Evolutionary conservation across 768 basidiomycete species (phyloP), one percentile per base, ranked within the genome.

Genomic region (Psilocybe cubensis): DNA sequence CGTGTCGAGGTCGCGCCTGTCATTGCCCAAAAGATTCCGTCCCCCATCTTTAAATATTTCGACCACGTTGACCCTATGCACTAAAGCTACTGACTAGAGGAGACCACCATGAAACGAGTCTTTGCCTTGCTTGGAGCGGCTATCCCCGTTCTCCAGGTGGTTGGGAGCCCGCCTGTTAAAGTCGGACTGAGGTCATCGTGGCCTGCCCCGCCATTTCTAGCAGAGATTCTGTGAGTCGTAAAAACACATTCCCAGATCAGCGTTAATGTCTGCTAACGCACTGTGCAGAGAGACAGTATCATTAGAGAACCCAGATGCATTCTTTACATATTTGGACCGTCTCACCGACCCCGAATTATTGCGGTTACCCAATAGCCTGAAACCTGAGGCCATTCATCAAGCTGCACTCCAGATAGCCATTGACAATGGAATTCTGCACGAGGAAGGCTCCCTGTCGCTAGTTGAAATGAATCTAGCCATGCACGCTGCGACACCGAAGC

Each of bases 381-480:
- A 79, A 11, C 76, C 82, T 1, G 77, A 86, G 57, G 81, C 82
- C 1, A 73, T 81, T 11, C 81, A 92, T 57, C 72, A 83, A 42
- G 71, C 77, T 49, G 81, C 83, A 0, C 68, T 93, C 10, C 71
- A 86, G 51, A 68, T 83, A 12, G 80, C 84, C 0, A 68, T 79
- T 12, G 59, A 77, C 1, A 71, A 76, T 41, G 82, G 82, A 0
- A 73, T 82, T 33, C 69, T 91, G 3, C 70, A 76, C 1, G 78
- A 80, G 23, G 74, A 80, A 0, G 83, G 81, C 3, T 72, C 81
- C 0, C 64, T 85, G 12, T 80, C 82, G 24, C 76, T 83, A 1
- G 82, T 94, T 11, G 80, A 92, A 60, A 81, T 89, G 71, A 84
- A 85, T 44, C 79, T 98, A 23, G 89, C 86, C 0, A 76, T 96